phyloP scores from a whole-genome alignment of 2,329 filamentous ascomycete species.

The Fusarium udum region DNA sequence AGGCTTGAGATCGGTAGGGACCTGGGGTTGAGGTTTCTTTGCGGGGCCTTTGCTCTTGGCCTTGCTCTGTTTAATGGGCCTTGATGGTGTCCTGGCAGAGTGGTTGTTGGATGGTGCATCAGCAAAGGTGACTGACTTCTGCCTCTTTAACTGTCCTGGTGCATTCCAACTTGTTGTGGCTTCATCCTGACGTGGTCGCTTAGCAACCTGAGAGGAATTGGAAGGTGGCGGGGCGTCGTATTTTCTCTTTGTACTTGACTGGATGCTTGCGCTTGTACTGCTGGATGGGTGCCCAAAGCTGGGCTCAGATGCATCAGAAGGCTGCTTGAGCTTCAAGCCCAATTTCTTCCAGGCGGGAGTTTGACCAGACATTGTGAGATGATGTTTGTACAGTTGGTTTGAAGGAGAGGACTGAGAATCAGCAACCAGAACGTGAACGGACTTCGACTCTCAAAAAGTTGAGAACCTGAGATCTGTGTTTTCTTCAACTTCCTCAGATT shows the following conservation, averaged over 20 bases:
- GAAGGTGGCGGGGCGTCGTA: slow-evolving; percentile 48
- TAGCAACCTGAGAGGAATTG: slow-evolving; percentile 46
- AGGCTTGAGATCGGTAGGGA: slow-evolving; percentile 61
- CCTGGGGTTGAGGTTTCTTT: slow-evolving; percentile 53
- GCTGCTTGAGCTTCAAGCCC: slow-evolving; percentile 68
- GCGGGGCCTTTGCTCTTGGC: slow-evolving; percentile 49
- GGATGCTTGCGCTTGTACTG: slow-evolving; percentile 44
- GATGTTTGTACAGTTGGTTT: slow-evolving; percentile 12
- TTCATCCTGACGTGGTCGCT: slow-evolving; percentile 49
- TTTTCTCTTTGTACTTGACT: slow-evolving; percentile 53
- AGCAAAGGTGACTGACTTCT: slow-evolving; percentile 62
- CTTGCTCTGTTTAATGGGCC: slow-evolving; percentile 46
- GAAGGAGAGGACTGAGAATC: neutral
- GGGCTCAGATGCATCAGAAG: slow-evolving; percentile 46
- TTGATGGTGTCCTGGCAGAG: slow-evolving; percentile 47
- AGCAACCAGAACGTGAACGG: neutral
- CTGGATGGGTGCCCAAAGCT: slow-evolving; percentile 51
- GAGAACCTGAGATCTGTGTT: slow-evolving; percentile 7
- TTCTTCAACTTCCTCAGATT: slow-evolving; percentile 27
- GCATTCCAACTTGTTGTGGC: slow-evolving; percentile 39
- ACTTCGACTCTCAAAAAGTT: neutral
- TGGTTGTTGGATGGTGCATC: slow-evolving; percentile 49
- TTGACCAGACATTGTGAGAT: slow-evolving; percentile 55
- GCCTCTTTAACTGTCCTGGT: slow-evolving; percentile 48
- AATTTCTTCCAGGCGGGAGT: slow-evolving; percentile 70